A percentile compares a stretch with the other conserved stretches of the same genome.
phyloP scores from a whole-genome alignment of 2,329 filamentous ascomycete genomes.

The Aspergillus cejpii region DNA sequence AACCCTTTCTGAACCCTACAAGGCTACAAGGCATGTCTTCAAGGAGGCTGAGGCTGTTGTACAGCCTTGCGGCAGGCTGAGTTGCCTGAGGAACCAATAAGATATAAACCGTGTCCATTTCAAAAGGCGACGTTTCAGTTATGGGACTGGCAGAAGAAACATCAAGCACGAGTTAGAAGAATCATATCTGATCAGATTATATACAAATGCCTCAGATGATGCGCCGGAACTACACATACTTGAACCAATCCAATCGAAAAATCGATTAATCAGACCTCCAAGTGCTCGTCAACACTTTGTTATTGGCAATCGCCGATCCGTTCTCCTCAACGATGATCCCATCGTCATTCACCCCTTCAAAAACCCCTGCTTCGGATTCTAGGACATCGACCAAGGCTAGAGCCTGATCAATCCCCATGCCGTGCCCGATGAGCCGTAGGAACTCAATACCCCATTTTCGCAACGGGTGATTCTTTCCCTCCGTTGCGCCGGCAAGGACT shows the following conservation, averaged over 20 bases:
- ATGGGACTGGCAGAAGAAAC: too few relatives aligned
- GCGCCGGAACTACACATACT: too few relatives aligned
- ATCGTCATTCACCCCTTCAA: constrained; percentile 18
- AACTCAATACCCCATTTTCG: constrained; percentile 31
- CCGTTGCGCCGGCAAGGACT: constrained; percentile 31
- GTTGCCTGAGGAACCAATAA: neutral
- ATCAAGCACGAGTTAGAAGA: too few relatives aligned
- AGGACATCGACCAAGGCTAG: constrained; percentile 32
- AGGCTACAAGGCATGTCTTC: too few relatives aligned
- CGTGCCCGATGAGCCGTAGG: constrained; percentile 29
- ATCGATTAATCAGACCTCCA: constrained; percentile 5
- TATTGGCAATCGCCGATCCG: constrained; percentile 7
- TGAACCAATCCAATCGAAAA: too few relatives aligned
- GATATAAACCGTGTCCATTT: neutral
- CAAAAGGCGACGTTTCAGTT: too few relatives aligned
- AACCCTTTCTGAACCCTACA: too few relatives aligned
- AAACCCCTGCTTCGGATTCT: constrained; percentile 22
- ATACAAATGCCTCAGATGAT: neutral
- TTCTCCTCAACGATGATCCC: constrained; percentile 11
- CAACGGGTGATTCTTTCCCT: constrained; percentile 22
- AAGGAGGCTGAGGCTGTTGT: neutral
- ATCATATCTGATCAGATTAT: neutral
- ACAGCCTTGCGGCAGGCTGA: neutral
- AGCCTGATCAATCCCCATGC: constrained; percentile 36
- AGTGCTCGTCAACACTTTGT: constrained; percentile 12